Evolutionary conservation across 1,139 yeast genomes (phyloP).

Genomic region (Blastobotrys raffinosifermentans): DNA sequence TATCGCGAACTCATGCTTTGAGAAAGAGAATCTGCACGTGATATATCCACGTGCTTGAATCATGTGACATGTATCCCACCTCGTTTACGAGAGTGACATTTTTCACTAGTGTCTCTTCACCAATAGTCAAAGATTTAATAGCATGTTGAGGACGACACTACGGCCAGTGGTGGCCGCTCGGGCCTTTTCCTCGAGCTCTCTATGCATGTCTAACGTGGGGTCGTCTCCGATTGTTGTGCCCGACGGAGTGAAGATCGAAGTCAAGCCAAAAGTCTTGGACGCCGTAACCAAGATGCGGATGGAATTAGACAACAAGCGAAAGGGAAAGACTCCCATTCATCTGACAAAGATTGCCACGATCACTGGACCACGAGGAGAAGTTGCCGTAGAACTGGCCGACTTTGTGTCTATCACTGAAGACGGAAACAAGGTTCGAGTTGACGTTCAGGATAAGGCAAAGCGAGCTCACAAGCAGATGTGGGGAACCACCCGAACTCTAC

Average conservation of each 20-base stretch:
- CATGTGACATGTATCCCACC: too few species aligned
- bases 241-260: constrained; percentile 41
- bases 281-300: constrained; percentile 40
- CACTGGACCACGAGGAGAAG: constrained; percentile 73
- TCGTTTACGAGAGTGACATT: too few species aligned
- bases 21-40: too few species aligned
- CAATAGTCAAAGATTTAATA: background rate
- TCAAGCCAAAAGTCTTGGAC: constrained; percentile 39
- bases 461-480: constrained; percentile 80
- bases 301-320: constrained; percentile 35
- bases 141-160: background rate
- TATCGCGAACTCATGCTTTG: too few species aligned
- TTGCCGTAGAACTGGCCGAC: constrained; percentile 62
- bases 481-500: constrained; percentile 85
- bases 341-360: constrained; percentile 61
- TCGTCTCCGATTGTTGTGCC: constrained; percentile 54
- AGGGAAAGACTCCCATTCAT: constrained; percentile 56
- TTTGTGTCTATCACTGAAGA: constrained; percentile 47
- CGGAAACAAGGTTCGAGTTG: constrained; percentile 44
- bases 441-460: constrained; percentile 51
- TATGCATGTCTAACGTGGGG: constrained; percentile 41
- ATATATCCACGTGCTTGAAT: too few species aligned
- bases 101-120: too few species aligned
- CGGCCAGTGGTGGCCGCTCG: constrained; percentile 3
- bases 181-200: constrained; percentile 11